A percentile compares a stretch with the other conserved stretches of the same genome.
These are phyloP conservation scores for Wickerhamiella vanderwaltii DNA, from an alignment of 805 yeast species.

Conservation along the genomic window DNA sequence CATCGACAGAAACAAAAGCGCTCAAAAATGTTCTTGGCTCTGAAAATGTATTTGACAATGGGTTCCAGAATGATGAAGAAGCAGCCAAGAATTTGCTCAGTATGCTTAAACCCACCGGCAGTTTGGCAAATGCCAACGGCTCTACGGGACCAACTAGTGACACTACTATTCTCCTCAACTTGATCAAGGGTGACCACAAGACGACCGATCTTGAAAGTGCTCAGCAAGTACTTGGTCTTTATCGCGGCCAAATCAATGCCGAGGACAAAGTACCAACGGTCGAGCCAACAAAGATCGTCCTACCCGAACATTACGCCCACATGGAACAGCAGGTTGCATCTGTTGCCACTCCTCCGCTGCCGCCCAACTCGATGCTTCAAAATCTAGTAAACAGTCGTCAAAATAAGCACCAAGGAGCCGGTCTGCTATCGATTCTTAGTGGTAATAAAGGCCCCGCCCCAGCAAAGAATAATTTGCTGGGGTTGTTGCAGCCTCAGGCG, in stretches of 20 bases:
- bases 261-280: conserved; percentile 11
- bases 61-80: conserved; percentile 14
- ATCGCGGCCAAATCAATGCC: conserved; percentile 19
- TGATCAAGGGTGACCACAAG: conserved; percentile 19
- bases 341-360: conserved; percentile 12
- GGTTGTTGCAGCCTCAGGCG: conserved; percentile 11
- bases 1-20: conserved; percentile 23
- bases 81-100: conserved; percentile 16
- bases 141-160: conserved; percentile 12
- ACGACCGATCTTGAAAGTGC: conserved; percentile 23
- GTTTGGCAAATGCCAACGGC: background rate
- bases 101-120: conserved; percentile 14
- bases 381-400: conserved; percentile 18
- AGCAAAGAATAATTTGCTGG: conserved; percentile 13
- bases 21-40: conserved; percentile 25
- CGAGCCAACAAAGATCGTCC: conserved; percentile 6
- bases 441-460: conserved; percentile 1
- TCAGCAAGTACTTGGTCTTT: conserved; percentile 24
- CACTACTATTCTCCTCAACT: conserved; percentile 21
- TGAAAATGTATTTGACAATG: conserved; percentile 5
- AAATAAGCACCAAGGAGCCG: background rate
- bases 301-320: conserved; percentile 4
- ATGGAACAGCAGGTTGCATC: background rate
- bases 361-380: conserved; percentile 20
- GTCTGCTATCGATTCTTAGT: conserved; percentile 12